Conservation (phyloP, 2,329 filamentous ascomycete species). For the Pseudocercospora ulei region DNA sequence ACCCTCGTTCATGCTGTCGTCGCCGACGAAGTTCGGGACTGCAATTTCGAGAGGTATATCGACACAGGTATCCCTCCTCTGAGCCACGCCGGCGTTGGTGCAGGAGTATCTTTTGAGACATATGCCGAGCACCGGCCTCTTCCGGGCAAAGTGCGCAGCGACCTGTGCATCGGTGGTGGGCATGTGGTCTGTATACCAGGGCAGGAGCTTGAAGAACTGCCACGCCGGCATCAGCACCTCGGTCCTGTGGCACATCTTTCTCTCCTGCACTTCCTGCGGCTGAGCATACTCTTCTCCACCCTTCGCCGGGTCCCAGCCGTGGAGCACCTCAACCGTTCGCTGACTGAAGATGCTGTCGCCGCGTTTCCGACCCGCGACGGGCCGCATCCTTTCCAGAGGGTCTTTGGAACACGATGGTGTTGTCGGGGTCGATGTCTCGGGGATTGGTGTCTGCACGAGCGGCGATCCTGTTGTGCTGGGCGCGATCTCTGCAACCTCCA, state of each 20-base stretch:
- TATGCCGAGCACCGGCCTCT: conserved; percentile 78
- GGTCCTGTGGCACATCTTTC: conserved; percentile 45
- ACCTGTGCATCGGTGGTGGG: conserved; percentile 65
- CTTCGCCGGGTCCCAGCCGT: conserved; percentile 39
- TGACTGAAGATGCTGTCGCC: conserved; percentile 46
- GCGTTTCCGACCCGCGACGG: conserved; percentile 35
- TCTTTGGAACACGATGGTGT: conserved; percentile 25
- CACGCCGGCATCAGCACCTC: conserved; percentile 92
- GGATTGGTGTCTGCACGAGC: conserved; percentile 21
- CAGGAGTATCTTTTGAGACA: conserved; percentile 85
- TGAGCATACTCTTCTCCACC: conserved; percentile 31
- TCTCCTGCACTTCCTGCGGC: conserved; percentile 17
- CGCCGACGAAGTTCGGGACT: conserved; percentile 80
- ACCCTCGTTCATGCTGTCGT: conserved; percentile 59
- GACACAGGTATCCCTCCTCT: conserved; percentile 68
- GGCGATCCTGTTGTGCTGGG: conserved; percentile 29
- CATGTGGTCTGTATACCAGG: conserved; percentile 70
- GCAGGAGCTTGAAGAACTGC: conserved; percentile 92
- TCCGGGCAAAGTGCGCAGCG: conserved; percentile 73
- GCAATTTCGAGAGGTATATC: conserved; percentile 81
- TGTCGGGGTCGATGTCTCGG: conserved; percentile 17
- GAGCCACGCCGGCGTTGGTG: conserved; percentile 56
- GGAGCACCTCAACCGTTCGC: conserved; percentile 32
- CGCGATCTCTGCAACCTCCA: conserved; percentile 39
- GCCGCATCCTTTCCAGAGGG: conserved; percentile 31